Evolutionary conservation across 257 asterid species (phyloP).

Genomic region (Salvia hispanica): DNA sequence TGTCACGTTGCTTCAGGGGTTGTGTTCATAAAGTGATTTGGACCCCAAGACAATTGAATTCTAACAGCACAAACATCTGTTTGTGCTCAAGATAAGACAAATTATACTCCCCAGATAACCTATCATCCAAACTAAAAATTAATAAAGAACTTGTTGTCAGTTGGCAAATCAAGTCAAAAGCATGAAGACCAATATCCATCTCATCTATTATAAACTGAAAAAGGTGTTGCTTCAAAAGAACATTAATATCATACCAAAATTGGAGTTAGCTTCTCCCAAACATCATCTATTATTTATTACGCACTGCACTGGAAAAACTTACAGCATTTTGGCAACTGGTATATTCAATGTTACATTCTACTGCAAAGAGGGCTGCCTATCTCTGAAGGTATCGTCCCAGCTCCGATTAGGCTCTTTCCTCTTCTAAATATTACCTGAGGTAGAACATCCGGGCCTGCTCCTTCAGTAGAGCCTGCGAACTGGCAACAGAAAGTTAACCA

Average conservation of each 20-base stretch:
- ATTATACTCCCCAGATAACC: neutral
- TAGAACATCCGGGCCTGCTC: constrained; percentile 58
- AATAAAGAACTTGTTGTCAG: neutral
- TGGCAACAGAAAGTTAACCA: constrained; percentile 53
- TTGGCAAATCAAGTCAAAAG: neutral
- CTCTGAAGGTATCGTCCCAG: constrained; percentile 66
- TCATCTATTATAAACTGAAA: too few relatives aligned
- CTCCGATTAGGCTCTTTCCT: constrained; percentile 85
- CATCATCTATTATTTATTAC: neutral
- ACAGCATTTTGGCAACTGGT: neutral
- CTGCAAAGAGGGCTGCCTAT: constrained; percentile 75
- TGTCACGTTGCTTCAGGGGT: too few relatives aligned
- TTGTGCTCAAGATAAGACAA: neutral
- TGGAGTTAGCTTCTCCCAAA: neutral
- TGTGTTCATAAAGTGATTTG: too few relatives aligned
- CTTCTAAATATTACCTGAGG: constrained; percentile 55
- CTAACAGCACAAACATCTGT: neutral
- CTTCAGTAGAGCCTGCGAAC: constrained; percentile 57
- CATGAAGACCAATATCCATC: neutral
- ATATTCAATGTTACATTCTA: constrained; percentile 28
- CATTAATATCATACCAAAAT: neutral
- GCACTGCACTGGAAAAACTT: neutral
- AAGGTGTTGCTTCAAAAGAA: too few relatives aligned
- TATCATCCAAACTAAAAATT: too few relatives aligned
- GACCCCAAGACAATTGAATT: neutral